Evolutionary conservation across 805 yeast species (phyloP).

Genomic region (Lipomyces spencermartinsiae): DNA sequence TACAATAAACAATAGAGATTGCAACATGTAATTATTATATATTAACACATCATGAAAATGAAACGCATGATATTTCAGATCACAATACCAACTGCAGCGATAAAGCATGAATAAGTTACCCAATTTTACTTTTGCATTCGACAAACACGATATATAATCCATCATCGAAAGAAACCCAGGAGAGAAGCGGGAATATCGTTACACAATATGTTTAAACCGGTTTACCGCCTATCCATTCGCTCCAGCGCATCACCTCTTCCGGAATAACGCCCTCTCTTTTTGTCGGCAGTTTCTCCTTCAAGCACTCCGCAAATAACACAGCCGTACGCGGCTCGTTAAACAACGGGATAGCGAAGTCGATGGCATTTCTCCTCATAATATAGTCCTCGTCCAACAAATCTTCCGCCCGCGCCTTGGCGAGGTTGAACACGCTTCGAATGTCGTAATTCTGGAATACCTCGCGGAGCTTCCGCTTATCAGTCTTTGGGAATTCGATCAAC

Average conservation of each 20-base stretch:
- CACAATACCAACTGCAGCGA: background rate
- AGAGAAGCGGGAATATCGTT: background rate
- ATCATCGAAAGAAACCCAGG: background rate
- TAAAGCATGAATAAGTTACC: background rate
- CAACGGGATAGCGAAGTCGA: conserved; percentile 94
- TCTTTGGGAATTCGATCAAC: conserved; percentile 87
- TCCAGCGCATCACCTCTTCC: conserved; percentile 90
- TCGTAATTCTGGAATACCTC: conserved; percentile 90
- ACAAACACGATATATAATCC: background rate
- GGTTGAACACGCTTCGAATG: conserved; percentile 86
- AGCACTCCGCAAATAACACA: conserved; percentile 79
- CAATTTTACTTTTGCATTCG: background rate
- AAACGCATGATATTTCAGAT: too few species aligned
- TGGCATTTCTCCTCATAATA: conserved; percentile 98
- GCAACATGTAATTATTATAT: background rate
- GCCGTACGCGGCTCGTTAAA: conserved; percentile 98
- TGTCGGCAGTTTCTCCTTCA: conserved; percentile 69
- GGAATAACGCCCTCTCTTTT: conserved; percentile 69
- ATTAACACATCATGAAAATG: too few species aligned
- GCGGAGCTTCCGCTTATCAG: conserved; percentile 90
- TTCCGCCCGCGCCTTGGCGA: conserved; percentile 90
- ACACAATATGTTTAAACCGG: conserved; percentile 59
- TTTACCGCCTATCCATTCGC: conserved; percentile 94
- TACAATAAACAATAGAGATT: background rate
- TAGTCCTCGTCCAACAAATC: conserved; percentile 85